These are phyloP conservation scores for Lasiosphaeria hispida DNA, from an alignment of 495 filamentous ascomycete genomes.

Conservation along the genomic window DNA sequence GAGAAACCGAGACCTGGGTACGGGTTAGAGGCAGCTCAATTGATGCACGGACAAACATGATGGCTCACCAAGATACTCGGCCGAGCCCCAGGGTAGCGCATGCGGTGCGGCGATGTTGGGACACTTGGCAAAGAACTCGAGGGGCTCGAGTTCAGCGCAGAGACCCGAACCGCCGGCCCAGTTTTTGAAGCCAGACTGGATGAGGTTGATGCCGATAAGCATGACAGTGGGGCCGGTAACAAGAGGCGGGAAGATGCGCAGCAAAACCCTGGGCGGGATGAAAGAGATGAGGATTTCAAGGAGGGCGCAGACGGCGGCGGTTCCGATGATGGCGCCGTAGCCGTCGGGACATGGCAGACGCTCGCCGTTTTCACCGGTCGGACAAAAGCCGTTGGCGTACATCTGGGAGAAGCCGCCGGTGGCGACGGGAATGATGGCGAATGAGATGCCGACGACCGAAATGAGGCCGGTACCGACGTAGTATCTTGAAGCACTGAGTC, in stretches of 20 bases:
- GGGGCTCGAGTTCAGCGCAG: slow-evolving; percentile 56
- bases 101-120: slow-evolving; percentile 72
- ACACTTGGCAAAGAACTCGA: slow-evolving; percentile 61
- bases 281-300: slow-evolving; percentile 76
- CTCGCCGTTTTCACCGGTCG: slow-evolving; percentile 58
- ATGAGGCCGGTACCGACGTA: slow-evolving; percentile 86
- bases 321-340: slow-evolving; percentile 83
- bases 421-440: slow-evolving; percentile 83
- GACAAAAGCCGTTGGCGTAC: slow-evolving; percentile 80
- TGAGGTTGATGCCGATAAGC: slow-evolving; percentile 64
- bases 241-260: slow-evolving; percentile 81
- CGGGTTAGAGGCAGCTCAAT: too few relatives aligned
- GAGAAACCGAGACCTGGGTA: slow-evolving; percentile 68
- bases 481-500: slow-evolving; percentile 40
- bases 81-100: slow-evolving; percentile 80
- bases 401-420: slow-evolving; percentile 76
- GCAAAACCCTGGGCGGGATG: slow-evolving; percentile 64
- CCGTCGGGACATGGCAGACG: slow-evolving; percentile 77
- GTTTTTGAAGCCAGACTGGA: slow-evolving; percentile 73
- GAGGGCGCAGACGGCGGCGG: slow-evolving; percentile 64
- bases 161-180: slow-evolving; percentile 77
- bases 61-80: slow-evolving; percentile 66
- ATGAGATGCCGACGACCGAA: slow-evolving; percentile 86
- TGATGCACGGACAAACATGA: too few relatives aligned
- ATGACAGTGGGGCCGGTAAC: slow-evolving; percentile 85